These are phyloP conservation scores for Aspergillus conjunctus DNA, from an alignment of 495 filamentous ascomycete species.

Conservation along the genomic window DNA sequence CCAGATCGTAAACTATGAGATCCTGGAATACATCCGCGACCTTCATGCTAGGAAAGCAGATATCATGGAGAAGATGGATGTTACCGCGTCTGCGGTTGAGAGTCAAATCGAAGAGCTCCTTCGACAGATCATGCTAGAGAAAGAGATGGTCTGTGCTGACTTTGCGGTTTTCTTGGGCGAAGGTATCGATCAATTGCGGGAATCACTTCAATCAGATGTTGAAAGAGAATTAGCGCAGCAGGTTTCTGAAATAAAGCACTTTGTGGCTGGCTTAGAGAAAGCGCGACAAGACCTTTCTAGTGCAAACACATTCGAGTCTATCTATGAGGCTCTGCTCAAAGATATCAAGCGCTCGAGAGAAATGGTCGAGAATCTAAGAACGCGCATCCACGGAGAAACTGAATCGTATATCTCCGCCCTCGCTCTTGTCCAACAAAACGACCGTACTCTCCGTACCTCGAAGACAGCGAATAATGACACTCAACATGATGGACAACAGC, in stretches of 20 bases:
- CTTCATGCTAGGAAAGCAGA: not conserved
- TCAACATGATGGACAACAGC: not conserved
- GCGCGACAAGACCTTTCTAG: not conserved
- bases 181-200: not conserved
- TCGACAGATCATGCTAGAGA: not conserved
- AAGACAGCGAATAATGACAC: not conserved
- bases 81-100: not conserved
- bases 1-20: not conserved
- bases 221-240: not conserved
- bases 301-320: not conserved
- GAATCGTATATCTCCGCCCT: not conserved
- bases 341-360: not conserved
- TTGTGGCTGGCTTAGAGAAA: constrained; percentile 1
- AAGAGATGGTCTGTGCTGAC: not conserved
- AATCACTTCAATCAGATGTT: not conserved
- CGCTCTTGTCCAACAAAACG: not conserved
- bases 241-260: not conserved
- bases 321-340: not conserved
- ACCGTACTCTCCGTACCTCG: not conserved
- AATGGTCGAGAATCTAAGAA: not conserved
- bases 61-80: constrained; percentile 5
- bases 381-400: not conserved
- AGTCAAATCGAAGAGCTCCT: constrained; percentile 5
- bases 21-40: constrained; percentile 1
- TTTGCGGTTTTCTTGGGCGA: not conserved